Conservation (phyloP, 805 yeast species). For the Zygosaccharomyces bisporus region DNA sequence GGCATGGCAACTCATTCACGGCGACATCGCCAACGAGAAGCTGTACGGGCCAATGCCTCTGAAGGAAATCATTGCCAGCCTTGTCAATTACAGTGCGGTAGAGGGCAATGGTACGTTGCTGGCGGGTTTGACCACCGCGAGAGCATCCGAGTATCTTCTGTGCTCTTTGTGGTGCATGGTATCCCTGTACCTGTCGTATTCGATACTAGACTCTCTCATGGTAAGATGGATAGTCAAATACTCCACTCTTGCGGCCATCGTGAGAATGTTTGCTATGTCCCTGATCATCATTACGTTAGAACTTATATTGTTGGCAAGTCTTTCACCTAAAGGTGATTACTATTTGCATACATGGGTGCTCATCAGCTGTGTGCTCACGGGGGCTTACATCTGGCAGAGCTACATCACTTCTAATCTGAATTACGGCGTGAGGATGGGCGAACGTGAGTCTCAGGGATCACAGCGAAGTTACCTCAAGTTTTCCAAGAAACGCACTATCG, state of each 20-base stretch:
- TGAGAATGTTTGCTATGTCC: slow-evolving; percentile 81
- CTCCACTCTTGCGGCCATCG: slow-evolving; percentile 81
- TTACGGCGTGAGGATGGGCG: slow-evolving; percentile 20
- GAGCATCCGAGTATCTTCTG: slow-evolving; percentile 73
- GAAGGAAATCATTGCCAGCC: slow-evolving; percentile 20
- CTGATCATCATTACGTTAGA: slow-evolving; percentile 67
- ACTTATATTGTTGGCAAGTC: slow-evolving; percentile 59
- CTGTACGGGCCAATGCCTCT: slow-evolving; percentile 27
- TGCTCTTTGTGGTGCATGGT: slow-evolving; percentile 94
- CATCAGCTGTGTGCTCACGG: slow-evolving; percentile 79
- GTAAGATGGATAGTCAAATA: slow-evolving; percentile 92
- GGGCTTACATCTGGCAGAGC: slow-evolving; percentile 77
- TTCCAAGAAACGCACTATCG: slow-evolving; percentile 57
- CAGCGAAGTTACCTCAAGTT: slow-evolving; percentile 17
- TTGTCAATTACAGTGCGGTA: slow-evolving; percentile 21
- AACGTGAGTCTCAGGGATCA: slow-evolving; percentile 10
- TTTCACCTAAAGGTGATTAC: slow-evolving; percentile 68
- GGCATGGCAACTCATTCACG: slow-evolving; percentile 19
- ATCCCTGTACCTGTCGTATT: slow-evolving; percentile 76
- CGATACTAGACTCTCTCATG: slow-evolving; percentile 84
- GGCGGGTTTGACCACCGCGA: slow-evolving; percentile 48
- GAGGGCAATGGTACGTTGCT: slow-evolving; percentile 17
- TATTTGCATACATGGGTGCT: slow-evolving; percentile 88
- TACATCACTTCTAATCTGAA: slow-evolving; percentile 78
- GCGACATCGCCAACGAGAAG: slow-evolving; percentile 15